Evolutionary conservation across 176 grass and related monocot genomes (phyloP).

Genomic region (Bromus sterilis): DNA sequence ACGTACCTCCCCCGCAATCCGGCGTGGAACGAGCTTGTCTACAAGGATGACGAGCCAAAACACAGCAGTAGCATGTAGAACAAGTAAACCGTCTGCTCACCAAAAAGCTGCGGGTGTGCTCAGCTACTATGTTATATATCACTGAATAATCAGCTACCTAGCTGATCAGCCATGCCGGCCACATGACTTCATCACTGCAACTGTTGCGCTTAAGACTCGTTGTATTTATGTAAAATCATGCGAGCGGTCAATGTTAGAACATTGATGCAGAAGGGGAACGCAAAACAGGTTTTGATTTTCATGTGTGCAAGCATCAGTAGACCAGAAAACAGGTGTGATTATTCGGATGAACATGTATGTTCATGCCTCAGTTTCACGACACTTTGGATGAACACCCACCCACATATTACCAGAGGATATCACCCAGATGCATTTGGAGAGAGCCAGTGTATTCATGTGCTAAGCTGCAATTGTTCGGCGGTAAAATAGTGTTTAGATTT

Average conservation of each 20-base stretch:
- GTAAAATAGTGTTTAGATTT: not conserved
- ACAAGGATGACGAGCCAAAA: constrained; percentile 25
- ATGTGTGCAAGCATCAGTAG: not conserved
- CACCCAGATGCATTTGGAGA: not conserved
- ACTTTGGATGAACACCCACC: not conserved
- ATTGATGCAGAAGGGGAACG: not conserved
- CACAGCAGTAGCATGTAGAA: constrained; percentile 30
- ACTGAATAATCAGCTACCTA: constrained; percentile 11
- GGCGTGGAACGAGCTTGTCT: constrained; percentile 45
- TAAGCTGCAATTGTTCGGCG: not conserved
- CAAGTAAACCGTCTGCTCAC: not conserved
- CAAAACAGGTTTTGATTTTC: not conserved
- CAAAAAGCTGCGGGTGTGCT: not conserved
- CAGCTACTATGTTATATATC: not conserved
- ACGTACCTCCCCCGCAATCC: constrained; percentile 68
- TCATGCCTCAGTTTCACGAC: not conserved
- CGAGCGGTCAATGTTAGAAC: not conserved
- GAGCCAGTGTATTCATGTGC: not conserved
- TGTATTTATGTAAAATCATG: not conserved
- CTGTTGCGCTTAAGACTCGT: not conserved
- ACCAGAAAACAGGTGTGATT: not conserved
- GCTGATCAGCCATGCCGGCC: not conserved
- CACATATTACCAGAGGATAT: not conserved
- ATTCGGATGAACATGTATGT: not conserved
- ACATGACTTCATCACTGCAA: not conserved